Percentiles rank a stretch among this genome's conserved stretches.
Conservation (phyloP, 495 filamentous ascomycete genomes). For the Xylaria curta region DNA sequence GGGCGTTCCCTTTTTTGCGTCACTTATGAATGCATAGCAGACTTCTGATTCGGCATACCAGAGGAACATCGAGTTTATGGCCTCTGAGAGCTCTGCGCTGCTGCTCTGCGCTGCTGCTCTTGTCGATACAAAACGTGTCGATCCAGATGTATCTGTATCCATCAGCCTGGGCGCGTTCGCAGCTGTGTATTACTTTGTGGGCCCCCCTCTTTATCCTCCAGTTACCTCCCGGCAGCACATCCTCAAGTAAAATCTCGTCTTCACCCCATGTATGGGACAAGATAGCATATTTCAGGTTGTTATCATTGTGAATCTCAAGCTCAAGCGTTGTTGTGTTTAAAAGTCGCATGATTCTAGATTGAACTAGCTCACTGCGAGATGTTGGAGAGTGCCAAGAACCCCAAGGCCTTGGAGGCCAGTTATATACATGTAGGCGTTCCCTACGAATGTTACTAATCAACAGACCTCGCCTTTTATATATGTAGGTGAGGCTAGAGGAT, state of each 20-base stretch:
- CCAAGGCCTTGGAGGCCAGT: not conserved
- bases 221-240: not conserved
- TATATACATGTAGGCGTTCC: not conserved
- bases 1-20: not conserved
- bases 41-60: conserved; percentile 41
- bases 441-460: not conserved
- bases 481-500: too few species aligned
- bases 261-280: not conserved
- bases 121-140: not conserved
- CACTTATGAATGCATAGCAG: not conserved
- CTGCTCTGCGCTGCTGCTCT: not conserved
- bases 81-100: not conserved
- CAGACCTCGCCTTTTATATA: not conserved
- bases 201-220: not conserved
- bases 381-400: not conserved
- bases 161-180: not conserved
- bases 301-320: not conserved
- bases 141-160: not conserved
- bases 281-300: not conserved
- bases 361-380: not conserved
- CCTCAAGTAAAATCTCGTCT: not conserved
- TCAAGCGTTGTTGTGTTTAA: not conserved
- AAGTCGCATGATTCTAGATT: not conserved
- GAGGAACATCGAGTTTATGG: conserved; percentile 12
- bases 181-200: not conserved